Evolutionary conservation across 176 grass and related monocot genomes (phyloP), one percentile per base, ranked within the genome.

Genomic region (Leersia perrieri): DNA sequence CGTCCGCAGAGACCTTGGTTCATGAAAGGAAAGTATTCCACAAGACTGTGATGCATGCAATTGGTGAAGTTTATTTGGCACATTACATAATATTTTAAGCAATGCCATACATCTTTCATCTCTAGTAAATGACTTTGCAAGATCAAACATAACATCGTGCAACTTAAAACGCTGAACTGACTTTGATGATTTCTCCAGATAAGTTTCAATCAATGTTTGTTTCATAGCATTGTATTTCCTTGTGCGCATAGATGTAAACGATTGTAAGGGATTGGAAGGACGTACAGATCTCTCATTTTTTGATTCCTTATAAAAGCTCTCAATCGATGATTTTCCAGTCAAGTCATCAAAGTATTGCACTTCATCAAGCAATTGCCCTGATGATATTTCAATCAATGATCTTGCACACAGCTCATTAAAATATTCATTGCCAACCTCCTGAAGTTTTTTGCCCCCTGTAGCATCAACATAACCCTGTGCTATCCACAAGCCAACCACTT

Each of bases 71-170:
- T 45, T 14, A 16, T 45, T 45, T 45, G 13, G 13, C 13, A 45
- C 3, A 45, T 45, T 45, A 16, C 42, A 45, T 45, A 45, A 3
- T 16, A 4, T 45, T 11, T 14, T 4, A 45, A 45, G 13, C 13
- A 45, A 4, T 45, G 42, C 42, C 3, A 14, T 45, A 45, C 42
- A 45, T 2, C 14, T 2, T 16, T 45, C 33, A 11, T 18, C 28
- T 7, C 20, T 30, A 6, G 66, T 39, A 78, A 88, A 34, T 38
- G 66, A 88, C 35, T 72, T 84, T 1, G 86, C 90, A 40, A 88
- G 67, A 33, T 92, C 86, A 82, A 81, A 80, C 42, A 83, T 58
- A 33, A 86, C 63, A 63, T 92, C 90, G 44, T 92, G 90, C 78
- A 92, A 66, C 4, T n/a, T 73, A 73, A 63, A 82, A 12, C 29